Base-by-base conservation (phyloP, 345 rosid genomes). In the Acer yangbiense region DNA sequence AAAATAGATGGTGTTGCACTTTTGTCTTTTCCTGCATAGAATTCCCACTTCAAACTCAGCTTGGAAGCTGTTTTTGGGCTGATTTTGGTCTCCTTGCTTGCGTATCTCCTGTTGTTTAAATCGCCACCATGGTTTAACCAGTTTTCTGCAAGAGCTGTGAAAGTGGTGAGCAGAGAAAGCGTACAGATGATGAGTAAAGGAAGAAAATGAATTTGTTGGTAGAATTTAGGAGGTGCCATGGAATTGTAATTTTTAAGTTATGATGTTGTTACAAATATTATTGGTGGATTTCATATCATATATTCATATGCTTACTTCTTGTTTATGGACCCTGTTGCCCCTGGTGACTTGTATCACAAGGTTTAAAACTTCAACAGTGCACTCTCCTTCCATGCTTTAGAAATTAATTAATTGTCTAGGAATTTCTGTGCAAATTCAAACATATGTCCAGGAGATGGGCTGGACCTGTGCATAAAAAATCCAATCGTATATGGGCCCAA, bases 41-140 rank as follows among this genome's bases (percentile, higher is more conserved):
- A 54, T 6, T 54, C 58, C 58, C 58, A 54, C 58, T 54, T 72
- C 8, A 68, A 61, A 3, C 14, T n/a, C 4, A 83, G 78, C 1
- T 77, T 69, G 23, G 81, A 77, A 58, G 29, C 79, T 1, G 81
- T 77, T 73, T 48, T 11, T 0, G 81, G 81, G 46, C 71, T 80
- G 48, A 80, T 80, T 61, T 64, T 35, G 43, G 16, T 64, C 48
- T 83, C 86, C 9, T 64, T 64, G 27, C 20, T 60, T 3, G 83
- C 83, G 29, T 68, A 69, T 71, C 86, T 83, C 58, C 77, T 55
- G 61, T 83, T 83, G 62, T 73, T 10, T 14, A 83, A 65, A 14
- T 83, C 81, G 20, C 86, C 72, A 2, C 81, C 86, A 61, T 80
- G 83, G 76, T 54, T 54, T 17, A 54, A 54, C n/a, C 58, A 54